Base-by-base conservation (phyloP, 495 filamentous ascomycete genomes). In the Penicillium alfredii region DNA sequence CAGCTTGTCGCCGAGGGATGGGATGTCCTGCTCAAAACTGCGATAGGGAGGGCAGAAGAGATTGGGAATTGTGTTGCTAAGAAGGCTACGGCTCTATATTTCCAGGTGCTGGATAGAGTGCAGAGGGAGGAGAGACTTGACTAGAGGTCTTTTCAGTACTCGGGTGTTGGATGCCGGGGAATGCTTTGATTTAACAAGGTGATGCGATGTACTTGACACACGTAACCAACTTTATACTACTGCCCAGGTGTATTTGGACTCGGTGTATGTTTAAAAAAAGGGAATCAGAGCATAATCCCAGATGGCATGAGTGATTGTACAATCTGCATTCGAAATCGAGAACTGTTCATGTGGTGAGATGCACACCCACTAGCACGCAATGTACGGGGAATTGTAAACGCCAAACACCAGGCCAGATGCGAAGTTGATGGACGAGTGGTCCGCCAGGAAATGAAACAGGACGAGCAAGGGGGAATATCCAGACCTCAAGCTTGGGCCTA, bases 401-500 rank as follows among this genome's bases (percentile, higher is more conserved):
- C 53, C 53, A 51, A 55, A 57, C 53, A 45, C 53, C 53, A 36
- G 46, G 38, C 51, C 38, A 47, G 34, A 57, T 57, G 53, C 53
- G 45, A 57, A 51, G 41, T 40, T 23, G 40, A 46, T 38, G 43
- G 42, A 35, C 37, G 45, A 36, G 39, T 15, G 26, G 23, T 39
- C 11, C 16, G 25, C 15, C 36, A 46, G 41, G 15, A 23, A 20
- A 23, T 24, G 21, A 16, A 15, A 44, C 22, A 20, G 26, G 17
- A 40, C 30, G 28, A 35, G 30, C 3, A 20, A 32, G n/a, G n/a
- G 16, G 31, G 24, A 15, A 14, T 15, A 20, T 16, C 34, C 24
- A 21, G 23, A 11, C 4, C 16, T n/a, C n/a, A n/a, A n/a, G n/a
- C n/a, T n/a, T 15, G 13, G 8, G 25, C 45, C 52, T 56, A 71